These are phyloP conservation scores for Neofusicoccum laricinum DNA, from an alignment of 2,329 filamentous ascomycete species.

Conservation along the genomic window DNA sequence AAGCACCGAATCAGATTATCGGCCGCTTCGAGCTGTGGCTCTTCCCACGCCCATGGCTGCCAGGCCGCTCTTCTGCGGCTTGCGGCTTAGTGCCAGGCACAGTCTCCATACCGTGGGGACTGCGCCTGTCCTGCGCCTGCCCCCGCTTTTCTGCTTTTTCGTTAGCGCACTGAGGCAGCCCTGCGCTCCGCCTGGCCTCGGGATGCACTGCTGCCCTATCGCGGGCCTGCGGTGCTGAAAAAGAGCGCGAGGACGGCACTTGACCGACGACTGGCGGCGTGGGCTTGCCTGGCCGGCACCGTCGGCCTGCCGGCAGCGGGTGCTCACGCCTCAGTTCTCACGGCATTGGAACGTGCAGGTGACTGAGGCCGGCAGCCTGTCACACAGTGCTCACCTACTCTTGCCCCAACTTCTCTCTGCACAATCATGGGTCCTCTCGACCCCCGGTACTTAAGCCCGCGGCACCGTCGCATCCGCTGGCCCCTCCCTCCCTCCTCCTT, in stretches of 20 bases:
- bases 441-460: constrained; percentile 10
- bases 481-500: neutral
- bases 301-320: neutral
- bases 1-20: constrained; percentile 2
- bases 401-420: constrained; percentile 5
- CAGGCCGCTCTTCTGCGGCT: neutral
- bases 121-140: neutral
- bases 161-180: constrained; percentile 10
- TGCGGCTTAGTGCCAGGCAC: constrained; percentile 14
- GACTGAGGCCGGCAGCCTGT: neutral
- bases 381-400: constrained; percentile 6
- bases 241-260: neutral
- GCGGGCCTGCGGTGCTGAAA: neutral
- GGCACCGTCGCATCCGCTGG: constrained; percentile 8
- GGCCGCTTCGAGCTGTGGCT: neutral
- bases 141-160: constrained; percentile 17
- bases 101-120: constrained; percentile 10
- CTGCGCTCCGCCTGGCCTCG: neutral
- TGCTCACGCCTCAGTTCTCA: neutral
- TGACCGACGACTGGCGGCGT: neutral
- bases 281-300: neutral
- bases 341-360: neutral
- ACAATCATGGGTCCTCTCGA: constrained; percentile 1
- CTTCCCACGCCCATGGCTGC: constrained; percentile 6
- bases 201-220: constrained; percentile 10